Evolutionary conservation across 1,139 yeast genomes (phyloP).

Genomic region (Barnettozyma hawaiiensis): DNA sequence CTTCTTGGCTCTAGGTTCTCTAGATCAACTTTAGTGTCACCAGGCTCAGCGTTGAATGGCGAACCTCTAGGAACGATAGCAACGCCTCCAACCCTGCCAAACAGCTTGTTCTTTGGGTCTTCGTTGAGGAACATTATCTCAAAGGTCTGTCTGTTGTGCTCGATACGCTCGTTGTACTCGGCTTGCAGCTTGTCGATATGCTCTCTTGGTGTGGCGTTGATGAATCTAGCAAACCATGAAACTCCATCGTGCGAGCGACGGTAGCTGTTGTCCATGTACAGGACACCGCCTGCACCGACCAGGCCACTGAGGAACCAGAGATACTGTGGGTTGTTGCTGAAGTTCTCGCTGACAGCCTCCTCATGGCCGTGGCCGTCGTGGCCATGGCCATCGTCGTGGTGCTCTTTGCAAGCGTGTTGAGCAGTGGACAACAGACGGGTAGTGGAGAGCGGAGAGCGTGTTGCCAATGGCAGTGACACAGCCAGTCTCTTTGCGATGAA

Average conservation of each 20-base stretch:
- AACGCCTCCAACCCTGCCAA: conserved; percentile 10
- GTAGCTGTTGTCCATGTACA: conserved; percentile 5
- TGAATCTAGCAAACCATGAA: conserved; percentile 8
- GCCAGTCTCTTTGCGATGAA: background rate
- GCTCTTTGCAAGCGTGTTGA: background rate
- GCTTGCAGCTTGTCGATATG: conserved; percentile 1
- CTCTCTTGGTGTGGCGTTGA: conserved; percentile 5
- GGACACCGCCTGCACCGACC: background rate
- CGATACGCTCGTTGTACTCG: conserved; percentile 6
- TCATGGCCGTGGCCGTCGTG: conserved; percentile 2
- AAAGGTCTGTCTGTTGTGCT: conserved; percentile 2
- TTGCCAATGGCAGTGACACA: background rate
- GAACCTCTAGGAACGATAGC: conserved; percentile 24
- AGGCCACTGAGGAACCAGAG: conserved; percentile 2
- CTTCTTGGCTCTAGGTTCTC: conserved; percentile 20
- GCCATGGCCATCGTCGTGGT: background rate
- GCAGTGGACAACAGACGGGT: conserved; percentile 1
- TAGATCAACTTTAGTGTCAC: conserved; percentile 12
- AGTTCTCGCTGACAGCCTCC: conserved; percentile 4
- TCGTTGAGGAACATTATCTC: conserved; percentile 14
- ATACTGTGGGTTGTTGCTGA: conserved; percentile 5
- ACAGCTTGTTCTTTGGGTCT: conserved; percentile 3
- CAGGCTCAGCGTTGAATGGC: conserved; percentile 20
- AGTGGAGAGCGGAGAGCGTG: background rate
- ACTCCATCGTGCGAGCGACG: background rate